Conservation (phyloP, 2,329 filamentous ascomycete genomes). For the Talaromyces rugulosus region DNA sequence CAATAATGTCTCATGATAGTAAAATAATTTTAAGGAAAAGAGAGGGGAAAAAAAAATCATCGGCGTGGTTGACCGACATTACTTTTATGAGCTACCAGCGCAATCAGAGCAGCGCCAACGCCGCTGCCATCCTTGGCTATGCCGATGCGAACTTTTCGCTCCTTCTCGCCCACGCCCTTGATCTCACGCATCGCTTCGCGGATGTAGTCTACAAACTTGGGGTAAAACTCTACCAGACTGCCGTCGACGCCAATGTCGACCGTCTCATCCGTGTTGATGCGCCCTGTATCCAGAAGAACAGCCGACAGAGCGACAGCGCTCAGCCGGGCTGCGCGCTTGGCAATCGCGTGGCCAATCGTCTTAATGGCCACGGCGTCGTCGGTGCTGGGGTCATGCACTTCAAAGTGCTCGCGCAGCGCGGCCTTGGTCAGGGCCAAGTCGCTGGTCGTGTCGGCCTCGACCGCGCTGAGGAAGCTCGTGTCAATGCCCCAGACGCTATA, state of each 20-base stretch:
- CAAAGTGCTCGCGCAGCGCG: constrained; percentile 70
- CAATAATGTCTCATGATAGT: not conserved
- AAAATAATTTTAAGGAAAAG: not conserved
- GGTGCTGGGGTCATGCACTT: constrained; percentile 68
- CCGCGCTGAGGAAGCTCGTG: constrained; percentile 81
- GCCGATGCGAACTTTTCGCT: constrained; percentile 84
- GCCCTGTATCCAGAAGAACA: constrained; percentile 74
- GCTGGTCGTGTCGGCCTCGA: constrained; percentile 72
- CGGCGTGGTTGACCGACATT: not conserved
- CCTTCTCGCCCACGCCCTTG: constrained; percentile 73
- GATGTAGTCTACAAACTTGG: constrained; percentile 83
- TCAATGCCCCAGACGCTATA: constrained; percentile 85
- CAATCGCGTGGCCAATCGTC: constrained; percentile 75
- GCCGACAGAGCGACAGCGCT: constrained; percentile 84
- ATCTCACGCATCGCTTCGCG: constrained; percentile 75
- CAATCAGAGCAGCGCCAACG: constrained; percentile 92
- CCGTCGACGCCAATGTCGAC: constrained; percentile 94
- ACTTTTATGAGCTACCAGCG: constrained; percentile 68
- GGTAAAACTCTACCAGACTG: constrained; percentile 92
- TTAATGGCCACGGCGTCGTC: constrained; percentile 90
- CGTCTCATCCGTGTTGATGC: constrained; percentile 63
- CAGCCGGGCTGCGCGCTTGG: constrained; percentile 80
- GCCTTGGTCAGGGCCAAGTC: constrained; percentile 71
- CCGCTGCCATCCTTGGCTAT: constrained; percentile 96
- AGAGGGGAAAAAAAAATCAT: not conserved